Evolutionary conservation across 768 basidiomycete species (phyloP), one percentile per base, ranked within the genome.

Genomic region (Leccinum aurantiacum): DNA sequence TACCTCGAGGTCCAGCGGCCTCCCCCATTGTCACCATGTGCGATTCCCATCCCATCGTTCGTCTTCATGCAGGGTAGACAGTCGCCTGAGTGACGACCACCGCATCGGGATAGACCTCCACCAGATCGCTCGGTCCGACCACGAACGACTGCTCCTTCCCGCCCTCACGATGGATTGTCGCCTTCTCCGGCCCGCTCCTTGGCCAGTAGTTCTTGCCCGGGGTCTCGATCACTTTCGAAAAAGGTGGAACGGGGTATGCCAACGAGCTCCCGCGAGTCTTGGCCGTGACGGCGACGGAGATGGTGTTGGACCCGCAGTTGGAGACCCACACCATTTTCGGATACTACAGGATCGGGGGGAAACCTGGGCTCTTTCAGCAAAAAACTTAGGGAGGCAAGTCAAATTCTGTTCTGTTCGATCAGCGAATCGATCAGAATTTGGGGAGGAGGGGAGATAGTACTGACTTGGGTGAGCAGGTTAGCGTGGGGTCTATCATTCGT

Each of bases 241-340:
- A 31, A 8, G 66, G 60, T 3, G 0, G 0, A n/a, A 68, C 5
- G 1, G n/a, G 2, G 47, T 47, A 68, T 6, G 19, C 1, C 0
- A 17, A 11, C 3, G 53, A 48, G n/a, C 60, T 60, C n/a, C 66
- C 60, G 5, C 56, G 58, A 4, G 25, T 27, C 54, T 17, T 31
- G n/a, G 47, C 67, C 14, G 65, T 57, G 4, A 67, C 27, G 6
- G 53, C 9, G 17, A 67, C 17, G 3, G 48, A 4, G 22, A 62
- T 54, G 13, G 17, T 8, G 14, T 15, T 17, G 8, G 2, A 5
- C 2, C 27, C 19, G 9, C 58, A 63, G 22, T 65, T 67, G 35
- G 65, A 64, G 6, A 67, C 54, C 65, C 65, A 67, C 29, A 66
- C 62, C 65, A 64, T 67, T 19, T 27, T 19, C 2, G 10, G 41